Evolutionary conservation across 139 green algal species (phyloP).

Genomic region (Haematococcus sp.): DNA sequence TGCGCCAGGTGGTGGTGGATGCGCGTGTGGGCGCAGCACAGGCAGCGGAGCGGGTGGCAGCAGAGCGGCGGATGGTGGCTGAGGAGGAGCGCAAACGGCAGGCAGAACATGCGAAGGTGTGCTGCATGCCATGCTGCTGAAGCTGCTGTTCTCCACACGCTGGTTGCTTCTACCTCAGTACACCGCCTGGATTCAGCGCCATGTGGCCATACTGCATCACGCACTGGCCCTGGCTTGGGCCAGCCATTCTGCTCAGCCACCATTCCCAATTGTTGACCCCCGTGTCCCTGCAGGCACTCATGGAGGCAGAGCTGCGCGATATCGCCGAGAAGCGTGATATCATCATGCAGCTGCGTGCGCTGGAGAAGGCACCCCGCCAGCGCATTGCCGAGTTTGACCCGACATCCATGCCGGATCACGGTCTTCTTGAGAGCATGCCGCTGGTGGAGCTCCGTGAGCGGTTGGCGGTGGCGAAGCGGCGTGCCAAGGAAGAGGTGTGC

Average conservation of each 20-base stretch:
- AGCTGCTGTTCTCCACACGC: too few species aligned
- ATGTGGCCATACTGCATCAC: too few species aligned
- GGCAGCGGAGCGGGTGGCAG: conserved; percentile 34
- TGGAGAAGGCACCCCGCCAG: conserved; percentile 48
- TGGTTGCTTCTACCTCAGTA: too few species aligned
- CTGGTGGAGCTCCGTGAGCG: conserved; percentile 65
- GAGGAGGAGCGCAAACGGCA: conserved; percentile 12
- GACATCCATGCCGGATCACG: conserved; percentile 40
- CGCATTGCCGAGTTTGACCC: conserved; percentile 50
- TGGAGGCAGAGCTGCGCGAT: conserved; percentile 52
- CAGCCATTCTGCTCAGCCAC: too few species aligned
- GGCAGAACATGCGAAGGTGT: neutral
- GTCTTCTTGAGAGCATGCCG: conserved; percentile 57
- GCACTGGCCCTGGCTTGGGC: too few species aligned
- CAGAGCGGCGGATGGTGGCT: conserved; percentile 11
- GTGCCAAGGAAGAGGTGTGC: conserved; percentile 39
- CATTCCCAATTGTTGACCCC: too few species aligned
- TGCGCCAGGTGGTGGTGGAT: conserved; percentile 38
- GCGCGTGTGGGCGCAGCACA: conserved; percentile 35
- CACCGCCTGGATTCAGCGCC: neutral
- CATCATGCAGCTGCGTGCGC: conserved; percentile 63
- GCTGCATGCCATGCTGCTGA: too few species aligned
- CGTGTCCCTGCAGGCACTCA: conserved; percentile 8
- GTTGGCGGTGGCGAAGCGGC: conserved; percentile 39
- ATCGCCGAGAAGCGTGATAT: conserved; percentile 57